Conservation (phyloP, 371 early-diverging fungal species). For the Rhizopus stolonifer region DNA sequence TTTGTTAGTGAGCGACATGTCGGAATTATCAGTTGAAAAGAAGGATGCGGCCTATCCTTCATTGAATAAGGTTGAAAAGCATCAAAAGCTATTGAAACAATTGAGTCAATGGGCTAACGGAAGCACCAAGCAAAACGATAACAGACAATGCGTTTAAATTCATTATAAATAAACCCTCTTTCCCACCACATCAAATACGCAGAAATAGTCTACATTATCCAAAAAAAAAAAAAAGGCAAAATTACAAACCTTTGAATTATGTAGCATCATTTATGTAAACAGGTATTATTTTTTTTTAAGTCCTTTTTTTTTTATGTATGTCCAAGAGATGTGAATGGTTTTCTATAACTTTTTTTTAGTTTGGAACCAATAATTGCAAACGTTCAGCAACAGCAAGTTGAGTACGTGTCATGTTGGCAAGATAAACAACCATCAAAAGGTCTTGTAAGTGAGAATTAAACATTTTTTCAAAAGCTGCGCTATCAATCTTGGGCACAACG, state of each 20-base stretch:
- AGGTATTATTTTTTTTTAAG: not conserved
- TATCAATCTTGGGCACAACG: slow-evolving; percentile 85
- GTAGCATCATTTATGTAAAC: not conserved
- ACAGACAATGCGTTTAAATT: not conserved
- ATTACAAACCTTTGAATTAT: too few species aligned
- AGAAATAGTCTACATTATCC: not conserved
- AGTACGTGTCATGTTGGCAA: slow-evolving; percentile 91
- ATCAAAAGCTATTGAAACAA: slow-evolving; percentile 15
- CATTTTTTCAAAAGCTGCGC: slow-evolving; percentile 82
- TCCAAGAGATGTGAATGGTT: not conserved
- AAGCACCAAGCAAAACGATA: not conserved
- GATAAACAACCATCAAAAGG: slow-evolving; percentile 92
- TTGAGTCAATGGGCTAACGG: slow-evolving; percentile 19
- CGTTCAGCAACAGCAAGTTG: slow-evolving; percentile 92
- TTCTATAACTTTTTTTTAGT: slow-evolving; percentile 7
- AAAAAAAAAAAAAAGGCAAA: not conserved
- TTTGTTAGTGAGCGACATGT: slow-evolving; percentile 22
- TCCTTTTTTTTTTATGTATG: not conserved
- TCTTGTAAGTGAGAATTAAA: slow-evolving; percentile 93
- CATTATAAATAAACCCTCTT: not conserved
- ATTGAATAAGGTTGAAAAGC: slow-evolving; percentile 9
- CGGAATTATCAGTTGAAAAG: slow-evolving; percentile 15
- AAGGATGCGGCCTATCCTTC: not conserved
- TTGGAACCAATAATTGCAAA: slow-evolving; percentile 75
- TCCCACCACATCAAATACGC: not conserved